Percentiles rank a stretch among this genome's conserved stretches.
Conservation (phyloP, 2,329 filamentous ascomycete genomes). For the Colletotrichum scovillei region DNA sequence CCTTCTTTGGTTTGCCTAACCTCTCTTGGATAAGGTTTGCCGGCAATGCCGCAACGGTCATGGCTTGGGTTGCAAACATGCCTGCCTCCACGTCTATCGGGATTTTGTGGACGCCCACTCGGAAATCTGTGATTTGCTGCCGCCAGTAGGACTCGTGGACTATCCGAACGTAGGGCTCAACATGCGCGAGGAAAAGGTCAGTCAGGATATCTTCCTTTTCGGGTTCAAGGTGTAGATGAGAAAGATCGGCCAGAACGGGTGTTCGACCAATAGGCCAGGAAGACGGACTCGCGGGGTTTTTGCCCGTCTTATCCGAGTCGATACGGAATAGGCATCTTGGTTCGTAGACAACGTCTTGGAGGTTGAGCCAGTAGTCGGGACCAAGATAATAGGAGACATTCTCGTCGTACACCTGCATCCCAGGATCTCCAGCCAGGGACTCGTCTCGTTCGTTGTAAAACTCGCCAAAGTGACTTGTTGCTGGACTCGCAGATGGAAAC, state of each 20-base stretch:
- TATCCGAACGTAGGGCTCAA: constrained; percentile 30
- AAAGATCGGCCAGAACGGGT: constrained; percentile 15
- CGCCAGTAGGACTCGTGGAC: constrained; percentile 26
- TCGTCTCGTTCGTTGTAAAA: constrained; percentile 9
- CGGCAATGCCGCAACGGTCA: constrained; percentile 32
- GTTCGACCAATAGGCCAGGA: constrained; percentile 26
- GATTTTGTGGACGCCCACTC: constrained; percentile 26
- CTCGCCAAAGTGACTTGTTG: constrained; percentile 4
- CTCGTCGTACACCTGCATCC: constrained; percentile 32
- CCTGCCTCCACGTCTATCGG: constrained; percentile 22
- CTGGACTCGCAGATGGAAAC: constrained; percentile 6
- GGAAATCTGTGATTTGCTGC: constrained; percentile 32
- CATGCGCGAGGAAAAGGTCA: constrained; percentile 24
- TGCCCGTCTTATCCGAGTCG: constrained; percentile 24
- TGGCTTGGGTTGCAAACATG: constrained; percentile 30
- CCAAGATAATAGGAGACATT: constrained; percentile 35
- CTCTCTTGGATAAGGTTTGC: constrained; percentile 8
- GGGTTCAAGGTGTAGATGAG: constrained; percentile 20
- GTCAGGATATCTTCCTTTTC: constrained; percentile 31
- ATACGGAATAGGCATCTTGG: constrained; percentile 31
- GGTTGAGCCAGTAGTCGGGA: constrained; percentile 33
- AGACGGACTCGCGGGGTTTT: constrained; percentile 17
- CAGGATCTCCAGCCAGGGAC: constrained; percentile 22
- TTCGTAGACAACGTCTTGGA: constrained; percentile 31
- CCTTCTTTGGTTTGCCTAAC: constrained; percentile 11